Percentiles rank a stretch among this genome's conserved stretches.
Evolutionary conservation across 345 rosid genomes (phyloP).

Genomic region (Camelina laxa): DNA sequence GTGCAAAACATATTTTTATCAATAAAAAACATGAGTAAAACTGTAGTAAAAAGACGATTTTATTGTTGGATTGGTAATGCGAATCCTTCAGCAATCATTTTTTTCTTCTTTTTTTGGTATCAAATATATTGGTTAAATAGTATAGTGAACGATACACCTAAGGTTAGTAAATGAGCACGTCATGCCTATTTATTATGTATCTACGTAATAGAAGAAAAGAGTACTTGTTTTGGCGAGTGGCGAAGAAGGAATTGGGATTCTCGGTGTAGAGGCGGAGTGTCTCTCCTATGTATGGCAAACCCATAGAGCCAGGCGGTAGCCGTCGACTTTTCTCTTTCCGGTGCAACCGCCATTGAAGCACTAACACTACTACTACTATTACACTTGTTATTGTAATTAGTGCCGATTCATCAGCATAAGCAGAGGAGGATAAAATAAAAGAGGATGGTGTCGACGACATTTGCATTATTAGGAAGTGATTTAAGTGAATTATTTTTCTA

Average conservation of each 20-base stretch:
- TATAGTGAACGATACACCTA: neutral
- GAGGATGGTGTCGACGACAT: conserved; percentile 6
- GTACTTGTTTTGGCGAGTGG: conserved; percentile 76
- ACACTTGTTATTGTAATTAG: conserved; percentile 28
- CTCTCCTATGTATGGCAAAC: conserved; percentile 96
- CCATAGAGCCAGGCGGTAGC: conserved; percentile 94
- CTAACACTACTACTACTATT: conserved; percentile 35
- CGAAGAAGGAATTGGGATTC: conserved; percentile 83
- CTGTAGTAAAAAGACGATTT: neutral
- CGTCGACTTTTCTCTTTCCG: conserved; percentile 45
- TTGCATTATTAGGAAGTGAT: conserved; percentile 46
- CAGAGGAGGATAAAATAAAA: conserved; percentile 13
- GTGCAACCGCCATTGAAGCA: conserved; percentile 51
- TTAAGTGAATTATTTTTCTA: neutral
- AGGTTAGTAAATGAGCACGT: neutral
- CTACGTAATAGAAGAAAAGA: neutral
- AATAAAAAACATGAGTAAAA: neutral
- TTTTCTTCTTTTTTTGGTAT: too few species aligned
- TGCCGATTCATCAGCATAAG: conserved; percentile 27
- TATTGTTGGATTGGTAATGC: neutral
- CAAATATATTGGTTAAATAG: neutral
- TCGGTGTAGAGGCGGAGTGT: conserved; percentile 85
- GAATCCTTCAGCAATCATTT: neutral
- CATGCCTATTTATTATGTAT: conserved; percentile 1
- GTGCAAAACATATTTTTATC: neutral